phyloP scores from a whole-genome alignment of 352 stramenopile species.

The Globisporangium sylvaticum region DNA sequence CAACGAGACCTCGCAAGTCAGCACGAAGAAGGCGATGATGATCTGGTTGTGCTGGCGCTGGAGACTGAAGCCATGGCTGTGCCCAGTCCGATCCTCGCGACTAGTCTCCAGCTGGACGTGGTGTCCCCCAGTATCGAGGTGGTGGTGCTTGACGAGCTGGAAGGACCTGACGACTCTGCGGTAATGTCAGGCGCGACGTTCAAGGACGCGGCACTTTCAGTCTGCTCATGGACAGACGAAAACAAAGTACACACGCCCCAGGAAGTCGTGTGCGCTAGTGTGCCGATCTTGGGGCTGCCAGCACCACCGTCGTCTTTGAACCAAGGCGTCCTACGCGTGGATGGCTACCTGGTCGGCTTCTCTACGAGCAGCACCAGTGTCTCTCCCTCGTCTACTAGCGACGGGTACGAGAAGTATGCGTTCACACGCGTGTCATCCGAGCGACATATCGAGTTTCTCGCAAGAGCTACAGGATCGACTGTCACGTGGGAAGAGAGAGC shows the following conservation, averaged over 20 bases:
- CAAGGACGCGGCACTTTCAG: neutral
- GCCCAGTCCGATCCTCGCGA: neutral
- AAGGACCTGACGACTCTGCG: neutral
- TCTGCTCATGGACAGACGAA: neutral
- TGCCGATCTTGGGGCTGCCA: neutral
- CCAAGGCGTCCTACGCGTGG: neutral
- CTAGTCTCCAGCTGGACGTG: neutral
- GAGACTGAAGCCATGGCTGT: neutral
- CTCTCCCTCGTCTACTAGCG: neutral
- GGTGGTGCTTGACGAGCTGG: neutral
- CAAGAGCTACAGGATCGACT: neutral
- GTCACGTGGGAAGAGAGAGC: neutral
- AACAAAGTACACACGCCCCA: neutral
- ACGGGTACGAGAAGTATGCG: neutral
- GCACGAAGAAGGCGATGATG: neutral
- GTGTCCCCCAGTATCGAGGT: neutral
- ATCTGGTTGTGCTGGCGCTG: conserved; percentile 6
- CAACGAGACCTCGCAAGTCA: neutral
- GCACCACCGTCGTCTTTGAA: neutral
- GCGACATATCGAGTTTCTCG: neutral
- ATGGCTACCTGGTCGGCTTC: conserved; percentile 4
- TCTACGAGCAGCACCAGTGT: neutral
- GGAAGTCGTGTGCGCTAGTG: neutral
- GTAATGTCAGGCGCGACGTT: neutral
- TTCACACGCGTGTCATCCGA: conserved; percentile 1